These are phyloP conservation scores for Trametes cingulata DNA, from an alignment of 768 basidiomycete species.

Conservation along the genomic window DNA sequence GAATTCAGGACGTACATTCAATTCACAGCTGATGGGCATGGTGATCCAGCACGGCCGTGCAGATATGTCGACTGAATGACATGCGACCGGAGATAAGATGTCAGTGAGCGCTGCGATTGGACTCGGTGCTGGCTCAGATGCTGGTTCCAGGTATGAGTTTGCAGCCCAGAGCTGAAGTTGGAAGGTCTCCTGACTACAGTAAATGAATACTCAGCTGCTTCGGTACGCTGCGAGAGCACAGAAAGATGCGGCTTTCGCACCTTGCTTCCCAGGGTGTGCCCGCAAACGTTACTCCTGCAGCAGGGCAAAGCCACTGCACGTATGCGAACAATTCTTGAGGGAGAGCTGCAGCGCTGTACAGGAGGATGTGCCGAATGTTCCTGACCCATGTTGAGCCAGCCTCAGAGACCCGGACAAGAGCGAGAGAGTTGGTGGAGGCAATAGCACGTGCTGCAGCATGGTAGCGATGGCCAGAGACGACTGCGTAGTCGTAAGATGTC, in stretches of 20 bases:
- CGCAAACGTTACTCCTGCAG: neutral
- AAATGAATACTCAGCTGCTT: neutral
- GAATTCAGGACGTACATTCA: too few species aligned
- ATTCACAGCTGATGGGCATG: neutral
- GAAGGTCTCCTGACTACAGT: neutral
- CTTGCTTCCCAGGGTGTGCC: neutral
- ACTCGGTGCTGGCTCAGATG: neutral
- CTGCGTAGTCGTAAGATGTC: neutral
- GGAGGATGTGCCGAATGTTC: neutral
- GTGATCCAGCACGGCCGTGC: neutral
- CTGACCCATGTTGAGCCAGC: neutral
- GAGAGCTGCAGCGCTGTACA: neutral
- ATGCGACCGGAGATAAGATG: neutral
- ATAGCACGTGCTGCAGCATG: neutral
- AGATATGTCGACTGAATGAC: neutral
- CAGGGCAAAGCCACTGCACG: neutral
- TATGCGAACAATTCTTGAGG: neutral
- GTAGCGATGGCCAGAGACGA: constrained; percentile 1
- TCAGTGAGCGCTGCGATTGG: neutral
- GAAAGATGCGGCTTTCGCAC: neutral
- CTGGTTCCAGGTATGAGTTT: neutral
- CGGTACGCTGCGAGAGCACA: neutral
- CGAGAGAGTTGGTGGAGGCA: neutral
- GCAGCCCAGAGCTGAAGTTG: neutral
- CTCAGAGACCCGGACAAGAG: neutral